Percentiles rank a stretch among this genome's conserved stretches.
Evolutionary conservation across 2,329 filamentous ascomycete genomes (phyloP).

Genomic region (Pseudocercospora ulei): DNA sequence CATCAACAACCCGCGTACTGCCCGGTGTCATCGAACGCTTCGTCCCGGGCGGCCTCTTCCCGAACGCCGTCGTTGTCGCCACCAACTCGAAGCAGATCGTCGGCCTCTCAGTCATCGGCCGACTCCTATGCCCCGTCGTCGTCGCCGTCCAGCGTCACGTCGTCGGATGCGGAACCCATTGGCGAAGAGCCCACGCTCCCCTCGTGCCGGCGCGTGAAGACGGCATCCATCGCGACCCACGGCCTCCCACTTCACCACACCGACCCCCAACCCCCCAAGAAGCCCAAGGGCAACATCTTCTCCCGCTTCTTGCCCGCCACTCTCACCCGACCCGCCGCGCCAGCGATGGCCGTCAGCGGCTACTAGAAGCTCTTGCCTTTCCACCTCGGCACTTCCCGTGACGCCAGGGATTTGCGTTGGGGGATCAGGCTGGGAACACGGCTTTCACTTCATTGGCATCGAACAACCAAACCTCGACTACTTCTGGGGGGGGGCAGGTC

Average conservation of each 20-base stretch:
- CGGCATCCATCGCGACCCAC: conserved; percentile 20
- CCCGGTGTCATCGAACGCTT: conserved; percentile 23
- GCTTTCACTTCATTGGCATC: conserved; percentile 8
- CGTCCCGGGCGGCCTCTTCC: conserved; percentile 36
- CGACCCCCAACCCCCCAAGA: conserved; percentile 33
- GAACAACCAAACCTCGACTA: neutral
- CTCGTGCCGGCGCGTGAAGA: conserved; percentile 36
- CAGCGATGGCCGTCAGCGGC: conserved; percentile 16
- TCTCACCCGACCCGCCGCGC: conserved; percentile 17
- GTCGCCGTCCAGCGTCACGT: conserved; percentile 33
- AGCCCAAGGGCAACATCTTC: conserved; percentile 35
- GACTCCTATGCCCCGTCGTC: conserved; percentile 30
- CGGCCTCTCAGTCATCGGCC: conserved; percentile 32
- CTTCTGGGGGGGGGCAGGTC: conserved; percentile 4
- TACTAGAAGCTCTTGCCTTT: conserved; percentile 15
- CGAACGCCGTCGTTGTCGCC: conserved; percentile 44
- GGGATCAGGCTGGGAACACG: conserved; percentile 10
- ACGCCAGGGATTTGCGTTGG: conserved; percentile 7
- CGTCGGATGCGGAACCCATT: conserved; percentile 28
- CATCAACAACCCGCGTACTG: conserved; percentile 28
- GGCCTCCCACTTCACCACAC: conserved; percentile 27
- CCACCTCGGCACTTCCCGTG: conserved; percentile 8
- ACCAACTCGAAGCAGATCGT: conserved; percentile 37
- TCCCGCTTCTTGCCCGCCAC: conserved; percentile 34
- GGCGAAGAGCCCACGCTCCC: conserved; percentile 28